Evolutionary conservation across 2,329 filamentous ascomycete species (phyloP).

Genomic region (Cercospora janseana): DNA sequence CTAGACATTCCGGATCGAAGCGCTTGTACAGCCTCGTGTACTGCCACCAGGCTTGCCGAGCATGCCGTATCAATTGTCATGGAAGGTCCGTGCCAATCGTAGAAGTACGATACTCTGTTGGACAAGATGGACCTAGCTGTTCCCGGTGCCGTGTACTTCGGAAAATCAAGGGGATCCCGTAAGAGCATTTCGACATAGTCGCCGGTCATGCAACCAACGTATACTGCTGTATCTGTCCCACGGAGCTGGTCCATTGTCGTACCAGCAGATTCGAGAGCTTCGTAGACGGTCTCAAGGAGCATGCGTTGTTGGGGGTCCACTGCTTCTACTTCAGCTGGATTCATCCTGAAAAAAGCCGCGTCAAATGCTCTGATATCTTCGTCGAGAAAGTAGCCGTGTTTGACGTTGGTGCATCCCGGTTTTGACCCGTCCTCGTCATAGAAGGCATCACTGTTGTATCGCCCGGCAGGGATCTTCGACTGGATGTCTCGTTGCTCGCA

Average conservation of each 20-base stretch:
- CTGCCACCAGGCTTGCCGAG: constrained; percentile 42
- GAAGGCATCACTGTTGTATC: constrained; percentile 26
- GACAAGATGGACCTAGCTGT: constrained; percentile 41
- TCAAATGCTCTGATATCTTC: constrained; percentile 38
- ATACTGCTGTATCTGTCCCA: constrained; percentile 24
- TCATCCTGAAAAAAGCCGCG: constrained; percentile 45
- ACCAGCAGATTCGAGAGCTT: constrained; percentile 35
- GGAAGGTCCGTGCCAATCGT: constrained; percentile 39
- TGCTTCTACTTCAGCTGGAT: constrained; percentile 41
- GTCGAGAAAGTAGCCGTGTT: constrained; percentile 33
- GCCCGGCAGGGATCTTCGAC: constrained; percentile 16
- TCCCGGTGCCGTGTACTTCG: constrained; percentile 29
- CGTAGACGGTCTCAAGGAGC: constrained; percentile 44
- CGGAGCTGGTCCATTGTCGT: constrained; percentile 10
- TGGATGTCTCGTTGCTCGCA: constrained; percentile 10
- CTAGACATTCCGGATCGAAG: constrained; percentile 32
- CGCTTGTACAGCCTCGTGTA: constrained; percentile 36
- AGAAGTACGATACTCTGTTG: constrained; percentile 40
- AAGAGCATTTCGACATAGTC: constrained; percentile 20
- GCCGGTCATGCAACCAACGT: constrained; percentile 24
- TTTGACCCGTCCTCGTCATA: constrained; percentile 14
- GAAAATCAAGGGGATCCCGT: constrained; percentile 15
- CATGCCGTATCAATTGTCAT: constrained; percentile 51
- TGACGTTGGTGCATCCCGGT: constrained; percentile 21
- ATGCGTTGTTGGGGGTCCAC: constrained; percentile 46